Conservation (phyloP, 768 basidiomycete species). For the Pleurotus cornucopiae region DNA sequence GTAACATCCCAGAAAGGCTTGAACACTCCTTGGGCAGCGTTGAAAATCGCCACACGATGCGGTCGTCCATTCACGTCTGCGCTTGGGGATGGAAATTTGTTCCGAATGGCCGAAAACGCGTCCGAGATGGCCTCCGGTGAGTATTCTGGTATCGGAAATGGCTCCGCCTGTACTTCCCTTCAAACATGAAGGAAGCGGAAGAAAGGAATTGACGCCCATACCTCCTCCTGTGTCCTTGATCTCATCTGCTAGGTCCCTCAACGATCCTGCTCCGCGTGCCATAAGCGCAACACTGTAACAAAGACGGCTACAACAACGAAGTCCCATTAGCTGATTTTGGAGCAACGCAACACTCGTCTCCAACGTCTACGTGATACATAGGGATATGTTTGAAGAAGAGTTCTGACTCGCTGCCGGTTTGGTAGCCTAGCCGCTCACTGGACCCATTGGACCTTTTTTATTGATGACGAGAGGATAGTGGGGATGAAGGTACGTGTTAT, state of each 20-base stretch:
- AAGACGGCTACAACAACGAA: too few relatives aligned
- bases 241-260: conserved; percentile 50
- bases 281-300: conserved; percentile 65
- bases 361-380: not conserved
- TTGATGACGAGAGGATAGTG: conserved; percentile 5
- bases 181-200: too few relatives aligned
- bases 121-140: conserved; percentile 46
- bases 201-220: conserved; percentile 16
- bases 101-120: conserved; percentile 43
- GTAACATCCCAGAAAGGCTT: conserved; percentile 67
- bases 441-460: not conserved
- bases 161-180: conserved; percentile 37
- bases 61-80: conserved; percentile 24
- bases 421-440: not conserved
- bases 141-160: conserved; percentile 53
- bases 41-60: conserved; percentile 63
- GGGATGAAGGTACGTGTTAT: not conserved
- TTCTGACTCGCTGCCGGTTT: not conserved
- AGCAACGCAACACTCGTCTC: not conserved
- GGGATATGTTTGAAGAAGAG: not conserved
- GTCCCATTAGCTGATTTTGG: conserved; percentile 10
- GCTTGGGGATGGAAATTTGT: conserved; percentile 35
- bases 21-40: conserved; percentile 53
- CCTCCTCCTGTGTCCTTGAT: conserved; percentile 57
- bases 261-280: conserved; percentile 48